Conservation (phyloP, 306 rosid species). For the Albizia julibrissin region DNA sequence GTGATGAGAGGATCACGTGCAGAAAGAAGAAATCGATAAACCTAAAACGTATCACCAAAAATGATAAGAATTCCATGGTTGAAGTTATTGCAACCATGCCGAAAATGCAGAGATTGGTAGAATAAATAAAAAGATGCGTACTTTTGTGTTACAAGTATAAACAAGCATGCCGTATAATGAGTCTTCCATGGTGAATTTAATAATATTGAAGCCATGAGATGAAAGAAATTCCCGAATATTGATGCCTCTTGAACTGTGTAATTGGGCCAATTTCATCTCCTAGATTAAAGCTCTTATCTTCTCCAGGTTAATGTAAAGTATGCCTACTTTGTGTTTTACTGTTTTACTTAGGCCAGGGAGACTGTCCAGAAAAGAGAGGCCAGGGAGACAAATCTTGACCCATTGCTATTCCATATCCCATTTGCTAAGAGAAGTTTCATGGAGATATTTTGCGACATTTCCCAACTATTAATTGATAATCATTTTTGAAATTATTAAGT, state of each 20-base stretch:
- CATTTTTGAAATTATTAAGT: no score
- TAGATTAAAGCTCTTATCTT: background rate
- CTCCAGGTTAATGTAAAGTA: background rate
- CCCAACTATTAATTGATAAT: no score
- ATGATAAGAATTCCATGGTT: background rate
- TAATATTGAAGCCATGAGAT: background rate
- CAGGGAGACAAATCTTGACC: background rate
- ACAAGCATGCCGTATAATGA: background rate
- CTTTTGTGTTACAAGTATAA: background rate
- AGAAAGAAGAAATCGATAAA: background rate
- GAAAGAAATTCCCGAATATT: background rate
- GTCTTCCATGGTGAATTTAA: conserved; percentile 5
- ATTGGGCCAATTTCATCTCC: background rate
- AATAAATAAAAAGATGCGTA: background rate
- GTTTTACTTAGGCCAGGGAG: no score
- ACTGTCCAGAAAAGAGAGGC: no score
- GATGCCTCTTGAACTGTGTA: background rate
- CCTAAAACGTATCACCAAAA: background rate
- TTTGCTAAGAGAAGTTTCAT: no score
- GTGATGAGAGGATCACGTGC: background rate
- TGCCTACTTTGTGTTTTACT: background rate
- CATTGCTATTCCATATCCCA: background rate
- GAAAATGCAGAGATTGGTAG: background rate
- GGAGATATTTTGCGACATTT: background rate
- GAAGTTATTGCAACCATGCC: background rate